Evolutionary conservation across 805 yeast genomes (phyloP).

Genomic region (Candida cerambycidarum): DNA sequence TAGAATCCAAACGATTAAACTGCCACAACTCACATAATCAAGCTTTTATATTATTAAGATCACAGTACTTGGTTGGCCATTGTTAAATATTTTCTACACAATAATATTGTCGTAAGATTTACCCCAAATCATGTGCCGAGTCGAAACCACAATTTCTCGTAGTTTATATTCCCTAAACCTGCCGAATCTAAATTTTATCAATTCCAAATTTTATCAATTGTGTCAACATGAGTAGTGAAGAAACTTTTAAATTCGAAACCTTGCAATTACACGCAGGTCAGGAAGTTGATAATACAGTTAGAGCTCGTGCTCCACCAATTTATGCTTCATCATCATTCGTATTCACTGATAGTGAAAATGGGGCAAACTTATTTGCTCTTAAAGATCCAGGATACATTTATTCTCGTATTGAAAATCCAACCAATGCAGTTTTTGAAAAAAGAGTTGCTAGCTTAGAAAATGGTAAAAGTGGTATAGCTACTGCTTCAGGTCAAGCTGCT

Average conservation of each 20-base stretch:
- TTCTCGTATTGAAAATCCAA: constrained; percentile 90
- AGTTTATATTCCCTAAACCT: not conserved
- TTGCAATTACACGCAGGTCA: constrained; percentile 96
- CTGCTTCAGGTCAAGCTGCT: constrained; percentile 96
- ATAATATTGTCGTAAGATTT: not conserved
- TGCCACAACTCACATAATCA: too few species aligned
- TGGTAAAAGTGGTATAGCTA: constrained; percentile 88
- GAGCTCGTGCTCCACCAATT: constrained; percentile 90
- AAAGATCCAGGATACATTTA: constrained; percentile 84
- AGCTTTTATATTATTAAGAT: too few species aligned
- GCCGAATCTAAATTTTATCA: not conserved
- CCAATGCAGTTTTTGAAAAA: constrained; percentile 86
- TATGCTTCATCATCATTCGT: constrained; percentile 90
- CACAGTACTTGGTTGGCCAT: too few species aligned
- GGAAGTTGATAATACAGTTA: constrained; percentile 59
- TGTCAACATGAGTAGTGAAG: constrained; percentile 1
- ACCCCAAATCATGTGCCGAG: constrained; percentile 1
- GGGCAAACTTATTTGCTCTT: constrained; percentile 85
- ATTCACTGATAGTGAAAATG: constrained; percentile 85
- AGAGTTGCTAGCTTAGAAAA: constrained; percentile 91
- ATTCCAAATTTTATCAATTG: too few species aligned
- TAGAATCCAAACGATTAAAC: too few species aligned
- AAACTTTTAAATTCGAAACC: constrained; percentile 59
- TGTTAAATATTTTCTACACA: too few species aligned
- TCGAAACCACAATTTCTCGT: constrained; percentile 7